Conservation (phyloP, 2,329 filamentous ascomycete species). For the Penicillium sp. region DNA sequence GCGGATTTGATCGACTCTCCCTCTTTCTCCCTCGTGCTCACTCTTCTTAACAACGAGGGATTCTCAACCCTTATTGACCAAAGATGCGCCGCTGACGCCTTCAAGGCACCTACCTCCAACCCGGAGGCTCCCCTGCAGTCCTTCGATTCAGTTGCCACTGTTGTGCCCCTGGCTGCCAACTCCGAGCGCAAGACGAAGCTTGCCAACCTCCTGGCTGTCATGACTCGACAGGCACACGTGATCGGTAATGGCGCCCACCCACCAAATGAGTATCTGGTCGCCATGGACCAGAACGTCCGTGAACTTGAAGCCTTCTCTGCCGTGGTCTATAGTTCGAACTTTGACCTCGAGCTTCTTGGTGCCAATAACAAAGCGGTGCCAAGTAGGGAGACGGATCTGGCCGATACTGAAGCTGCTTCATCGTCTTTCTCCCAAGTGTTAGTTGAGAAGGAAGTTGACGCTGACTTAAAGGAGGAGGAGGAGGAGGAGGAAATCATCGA, state of each 20-base stretch:
- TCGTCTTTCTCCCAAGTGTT: slow-evolving; percentile 18
- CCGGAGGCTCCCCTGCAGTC: slow-evolving; percentile 39
- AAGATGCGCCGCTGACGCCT: slow-evolving; percentile 70
- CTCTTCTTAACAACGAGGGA: slow-evolving; percentile 73
- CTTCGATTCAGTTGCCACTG: slow-evolving; percentile 37
- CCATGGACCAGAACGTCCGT: slow-evolving; percentile 40
- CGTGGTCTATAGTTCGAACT: slow-evolving; percentile 44
- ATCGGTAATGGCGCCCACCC: slow-evolving; percentile 62
- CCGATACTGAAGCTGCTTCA: slow-evolving; percentile 5
- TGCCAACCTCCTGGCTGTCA: slow-evolving; percentile 78
- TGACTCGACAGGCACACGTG: slow-evolving; percentile 80
- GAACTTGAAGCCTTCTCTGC: slow-evolving; percentile 43
- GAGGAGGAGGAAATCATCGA: not conserved
- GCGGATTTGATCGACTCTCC: slow-evolving; percentile 92
- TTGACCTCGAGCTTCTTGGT: slow-evolving; percentile 31
- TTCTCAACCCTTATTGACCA: slow-evolving; percentile 77
- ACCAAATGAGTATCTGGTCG: slow-evolving; percentile 39
- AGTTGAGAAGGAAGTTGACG: slow-evolving; percentile 15
- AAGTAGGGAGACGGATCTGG: not conserved
- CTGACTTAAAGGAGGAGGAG: slow-evolving; percentile 3
- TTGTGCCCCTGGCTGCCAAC: slow-evolving; percentile 26
- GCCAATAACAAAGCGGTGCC: slow-evolving; percentile 13
- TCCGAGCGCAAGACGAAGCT: slow-evolving; percentile 57
- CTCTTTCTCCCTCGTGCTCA: slow-evolving; percentile 76
- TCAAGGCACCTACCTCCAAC: slow-evolving; percentile 46